Evolutionary conservation across 176 grass and related monocot genomes (phyloP), one percentile per base, ranked within the genome.

Genomic region (Pontederia paniculata): DNA sequence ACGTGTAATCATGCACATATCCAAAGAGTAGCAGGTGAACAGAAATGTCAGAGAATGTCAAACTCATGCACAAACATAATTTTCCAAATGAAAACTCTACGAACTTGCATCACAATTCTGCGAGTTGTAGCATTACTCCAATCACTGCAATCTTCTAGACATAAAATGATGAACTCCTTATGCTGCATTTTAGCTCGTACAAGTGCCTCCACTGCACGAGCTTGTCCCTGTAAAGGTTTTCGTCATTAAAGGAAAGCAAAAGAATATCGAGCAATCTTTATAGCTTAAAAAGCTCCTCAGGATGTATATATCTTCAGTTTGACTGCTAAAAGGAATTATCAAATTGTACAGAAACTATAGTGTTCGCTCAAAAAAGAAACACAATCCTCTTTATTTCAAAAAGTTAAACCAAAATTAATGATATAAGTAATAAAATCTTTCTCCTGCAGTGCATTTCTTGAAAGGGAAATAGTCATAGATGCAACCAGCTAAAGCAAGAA

Each of bases 71-170:
- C 7, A 48, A 49, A 0, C 17, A 58, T 45, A 57, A 57, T 50
- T 21, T 58, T 16, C 15, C 14, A 48, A 41, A 70, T 59, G 42
- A 49, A 59, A 57, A 60, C 14, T 47, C 12, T 20, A 76, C 78
- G 54, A 58, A 95, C 85, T 78, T 95, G 90, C 85, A 95, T 86
- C 70, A 86, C 90, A 63, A 89, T 74, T 83, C 85, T 89, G 50
- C 85, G 64, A 70, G 90, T 89, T 72, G 90, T 86, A 57, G 85
- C 82, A 55, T 95, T 95, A 67, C 85, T 89, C 90, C 82, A 89
- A 86, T 95, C 82, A 71, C 85, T 95, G 62, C 81, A 86, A 81
- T 95, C 90, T 86, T 89, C 90, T 71, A 95, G 90, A 49, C 82
- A 89, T 20, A 89, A 70, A 74, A 95, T 89, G 68, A 95, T 95